These are phyloP conservation scores for Trichosanthes truncata DNA, from an alignment of 306 rosid genomes.

Conservation along the genomic window DNA sequence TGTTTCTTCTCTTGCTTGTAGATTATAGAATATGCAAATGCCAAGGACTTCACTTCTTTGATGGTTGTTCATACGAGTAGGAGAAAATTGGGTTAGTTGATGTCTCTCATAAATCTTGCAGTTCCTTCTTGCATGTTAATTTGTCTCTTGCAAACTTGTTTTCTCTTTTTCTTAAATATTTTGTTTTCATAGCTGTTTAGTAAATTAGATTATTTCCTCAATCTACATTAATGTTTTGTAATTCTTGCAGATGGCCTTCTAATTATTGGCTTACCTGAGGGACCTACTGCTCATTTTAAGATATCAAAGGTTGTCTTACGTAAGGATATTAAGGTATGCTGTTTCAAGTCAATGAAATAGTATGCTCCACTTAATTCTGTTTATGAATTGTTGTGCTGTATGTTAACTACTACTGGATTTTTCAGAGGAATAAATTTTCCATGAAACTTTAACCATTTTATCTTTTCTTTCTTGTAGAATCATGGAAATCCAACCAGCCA, in stretches of 20 bases:
- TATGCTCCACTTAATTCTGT: not conserved
- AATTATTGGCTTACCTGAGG: constrained; percentile 60
- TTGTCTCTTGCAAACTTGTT: not conserved
- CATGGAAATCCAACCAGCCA: constrained; percentile 94
- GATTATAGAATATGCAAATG: constrained; percentile 90
- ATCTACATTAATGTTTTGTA: not conserved
- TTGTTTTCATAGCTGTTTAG: not conserved
- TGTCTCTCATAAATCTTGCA: not conserved
- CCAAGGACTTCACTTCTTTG: constrained; percentile 76
- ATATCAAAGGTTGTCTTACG: constrained; percentile 66
- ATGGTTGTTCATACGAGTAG: constrained; percentile 90
- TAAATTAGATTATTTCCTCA: not conserved
- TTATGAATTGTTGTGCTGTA: not conserved
- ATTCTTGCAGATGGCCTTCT: constrained; percentile 58
- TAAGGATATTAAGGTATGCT: constrained; percentile 72
- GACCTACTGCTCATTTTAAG: constrained; percentile 98
- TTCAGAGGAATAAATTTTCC: not conserved
- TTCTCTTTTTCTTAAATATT: not conserved
- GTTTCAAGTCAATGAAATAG: not conserved
- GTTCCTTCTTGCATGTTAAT: not conserved
- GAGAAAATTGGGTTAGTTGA: constrained; percentile 68
- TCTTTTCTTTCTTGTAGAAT: constrained; percentile 40
- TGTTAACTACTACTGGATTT: not conserved
- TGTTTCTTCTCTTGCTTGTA: constrained; percentile 20
- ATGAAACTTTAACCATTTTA: not conserved